Base-by-base conservation (phyloP, 2,329 filamentous ascomycete genomes). In the Metarhizium anisopliae region DNA sequence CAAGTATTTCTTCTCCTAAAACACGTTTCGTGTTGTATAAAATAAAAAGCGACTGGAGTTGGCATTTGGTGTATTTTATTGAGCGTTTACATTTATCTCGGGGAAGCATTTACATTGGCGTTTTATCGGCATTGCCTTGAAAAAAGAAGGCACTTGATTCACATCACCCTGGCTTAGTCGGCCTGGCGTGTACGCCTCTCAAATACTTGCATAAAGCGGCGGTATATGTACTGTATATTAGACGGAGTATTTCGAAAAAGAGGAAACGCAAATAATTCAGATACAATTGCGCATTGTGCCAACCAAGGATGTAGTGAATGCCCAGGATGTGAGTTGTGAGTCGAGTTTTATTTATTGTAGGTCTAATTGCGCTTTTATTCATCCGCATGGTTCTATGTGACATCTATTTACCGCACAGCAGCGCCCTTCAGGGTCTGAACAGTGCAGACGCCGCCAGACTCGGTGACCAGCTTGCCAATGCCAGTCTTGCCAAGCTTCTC, bases 351-450 rank as follows among this genome's bases (percentile, higher is more conserved):
- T 42, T 20, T 16, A 10, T 20, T 8, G 8, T 6, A 45, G 4
- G 55, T 20, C 49, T 54, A 45, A 40, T 20, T 54, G 32, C 10
- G 35, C 6, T 47, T 47, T n/a, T 18, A 35, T 2, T 38, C 35
- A 54, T 47, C 25, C 25, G 11, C 25, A 20, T 47, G 16, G 20
- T 32, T 64, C 74, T 88, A 96, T 79, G 90, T 83, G 60, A 96
- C 89, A 30, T 30, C 18, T 30, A 49, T 11, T 11, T 51, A 97
- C 79, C 91, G 83, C 60, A 97, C 90, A 61, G 85, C 83, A 60
- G 89, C 94, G 43, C 84, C 86, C 74, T 86, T 86, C 67, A 99
- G 77, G 57, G 79, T 89, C 72, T 86, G 83, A 59, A 97, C 92
- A 49, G 82, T 93, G 76, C 94, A 97, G 50, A 88, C 73, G 49